phyloP scores from a whole-genome alignment of 164 flowering plant species.

The Vitis rupestris region DNA sequence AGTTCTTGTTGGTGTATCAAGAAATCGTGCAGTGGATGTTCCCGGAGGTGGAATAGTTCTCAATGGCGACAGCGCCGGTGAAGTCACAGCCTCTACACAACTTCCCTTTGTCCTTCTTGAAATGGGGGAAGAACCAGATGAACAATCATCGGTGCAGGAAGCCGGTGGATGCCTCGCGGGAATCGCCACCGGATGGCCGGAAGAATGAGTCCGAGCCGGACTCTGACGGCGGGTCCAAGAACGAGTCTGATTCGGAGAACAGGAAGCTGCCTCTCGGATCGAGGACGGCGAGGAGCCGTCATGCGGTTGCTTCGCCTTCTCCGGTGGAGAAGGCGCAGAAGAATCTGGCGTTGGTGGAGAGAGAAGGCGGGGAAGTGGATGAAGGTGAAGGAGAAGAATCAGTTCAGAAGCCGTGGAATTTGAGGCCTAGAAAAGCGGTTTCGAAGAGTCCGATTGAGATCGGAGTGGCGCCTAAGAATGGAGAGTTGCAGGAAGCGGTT shows the following conservation, averaged over 20 bases:
- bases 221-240: neutral
- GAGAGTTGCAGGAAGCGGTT: conserved; percentile 11
- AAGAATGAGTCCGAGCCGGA: conserved; percentile 1
- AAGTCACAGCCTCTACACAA: conserved; percentile 59
- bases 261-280: neutral
- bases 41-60: no score
- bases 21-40: no score
- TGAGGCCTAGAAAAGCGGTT: conserved; percentile 51
- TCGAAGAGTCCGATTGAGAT: neutral
- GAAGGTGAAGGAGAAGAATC: conserved; percentile 15
- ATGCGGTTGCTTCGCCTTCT: no score
- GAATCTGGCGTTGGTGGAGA: neutral
- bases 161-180: conserved; percentile 6
- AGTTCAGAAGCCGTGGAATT: conserved; percentile 49
- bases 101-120: conserved; percentile 40
- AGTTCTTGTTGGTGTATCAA: no score
- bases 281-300: conserved; percentile 6
- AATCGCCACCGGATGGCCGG: conserved; percentile 6
- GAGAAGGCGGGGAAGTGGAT: conserved; percentile 17
- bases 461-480: neutral
- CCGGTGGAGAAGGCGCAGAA: neutral
- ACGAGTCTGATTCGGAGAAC: conserved; percentile 5
- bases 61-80: conserved; percentile 44
- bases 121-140: conserved; percentile 43
- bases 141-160: conserved; percentile 21